phyloP scores from a whole-genome alignment of 2,329 filamentous ascomycete species.

The Sclerotinia spermophila region DNA sequence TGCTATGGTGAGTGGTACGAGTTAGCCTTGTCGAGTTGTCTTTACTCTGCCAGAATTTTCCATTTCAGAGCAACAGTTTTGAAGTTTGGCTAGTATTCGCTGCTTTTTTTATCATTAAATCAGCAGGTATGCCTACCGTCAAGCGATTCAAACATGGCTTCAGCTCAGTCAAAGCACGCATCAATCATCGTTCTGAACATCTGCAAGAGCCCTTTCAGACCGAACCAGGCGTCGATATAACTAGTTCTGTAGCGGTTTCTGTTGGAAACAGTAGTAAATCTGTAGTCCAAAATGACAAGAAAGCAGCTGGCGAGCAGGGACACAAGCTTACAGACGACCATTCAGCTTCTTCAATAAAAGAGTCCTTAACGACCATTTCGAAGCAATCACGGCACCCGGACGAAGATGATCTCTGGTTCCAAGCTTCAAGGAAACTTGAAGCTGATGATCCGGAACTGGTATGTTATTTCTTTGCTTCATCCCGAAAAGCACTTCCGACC shows the following conservation, averaged over 20 bases:
- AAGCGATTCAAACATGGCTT: not conserved
- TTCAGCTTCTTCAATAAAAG: not conserved
- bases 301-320: not conserved
- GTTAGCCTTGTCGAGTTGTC: not conserved
- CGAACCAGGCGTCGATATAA: not conserved
- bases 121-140: not conserved
- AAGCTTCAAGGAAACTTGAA: not conserved
- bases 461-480: not conserved
- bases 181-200: not conserved
- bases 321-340: not conserved
- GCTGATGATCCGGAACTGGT: not conserved
- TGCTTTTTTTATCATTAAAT: not conserved
- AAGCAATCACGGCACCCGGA: not conserved
- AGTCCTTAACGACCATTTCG: not conserved
- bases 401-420: not conserved
- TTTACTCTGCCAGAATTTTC: not conserved
- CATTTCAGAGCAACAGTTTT: not conserved
- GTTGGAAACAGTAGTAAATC: not conserved
- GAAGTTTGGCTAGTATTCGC: not conserved
- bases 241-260: not conserved
- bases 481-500: not conserved
- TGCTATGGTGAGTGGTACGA: not conserved
- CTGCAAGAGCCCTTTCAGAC: not conserved
- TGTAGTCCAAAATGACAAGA: not conserved
- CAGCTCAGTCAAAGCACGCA: not conserved